Evolutionary conservation across 1,284 basidiomycete genomes (phyloP).

Genomic region (Afroboletus lepidellus): DNA sequence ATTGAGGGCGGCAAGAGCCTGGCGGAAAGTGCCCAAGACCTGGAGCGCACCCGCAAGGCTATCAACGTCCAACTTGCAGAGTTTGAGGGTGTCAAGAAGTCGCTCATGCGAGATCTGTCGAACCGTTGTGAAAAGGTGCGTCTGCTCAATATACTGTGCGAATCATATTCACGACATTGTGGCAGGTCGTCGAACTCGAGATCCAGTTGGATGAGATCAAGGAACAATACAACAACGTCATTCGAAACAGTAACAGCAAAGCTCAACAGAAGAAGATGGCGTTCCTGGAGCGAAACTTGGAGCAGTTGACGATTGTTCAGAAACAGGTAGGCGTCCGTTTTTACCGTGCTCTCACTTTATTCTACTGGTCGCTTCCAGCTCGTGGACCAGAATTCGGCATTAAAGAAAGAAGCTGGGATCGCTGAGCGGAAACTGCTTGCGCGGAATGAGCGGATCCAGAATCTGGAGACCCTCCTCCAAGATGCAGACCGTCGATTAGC

Average conservation of each 20-base stretch:
- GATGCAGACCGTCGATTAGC: constrained; percentile 92
- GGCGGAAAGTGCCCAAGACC: constrained; percentile 94
- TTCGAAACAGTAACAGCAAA: constrained; percentile 96
- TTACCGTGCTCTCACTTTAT: constrained; percentile 1
- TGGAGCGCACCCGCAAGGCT: constrained; percentile 94
- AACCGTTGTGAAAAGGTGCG: constrained; percentile 98
- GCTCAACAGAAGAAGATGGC: constrained; percentile 99
- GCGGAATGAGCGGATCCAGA: constrained; percentile 96
- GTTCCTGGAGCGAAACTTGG: constrained; percentile 95
- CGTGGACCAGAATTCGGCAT: constrained; percentile 95
- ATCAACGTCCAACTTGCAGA: constrained; percentile 97
- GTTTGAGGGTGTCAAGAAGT: constrained; percentile 99
- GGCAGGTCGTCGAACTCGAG: constrained; percentile 95
- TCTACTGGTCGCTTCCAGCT: constrained; percentile 53
- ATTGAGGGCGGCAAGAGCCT: constrained; percentile 96
- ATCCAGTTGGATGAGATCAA: constrained; percentile 98
- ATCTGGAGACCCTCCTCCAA: constrained; percentile 87
- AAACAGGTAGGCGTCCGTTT: constrained; percentile 71
- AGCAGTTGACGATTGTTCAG: constrained; percentile 94
- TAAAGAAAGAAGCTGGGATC: constrained; percentile 98
- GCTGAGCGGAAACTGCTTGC: constrained; percentile 95
- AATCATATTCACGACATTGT: constrained; percentile 11
- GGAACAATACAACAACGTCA: constrained; percentile 99
- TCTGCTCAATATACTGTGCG: constrained; percentile 5
- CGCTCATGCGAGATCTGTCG: constrained; percentile 96